Percentiles rank a stretch among this genome's conserved stretches.
Evolutionary conservation across 139 green algal species (phyloP).

Genomic region (Tetradesmus obliquus): DNA sequence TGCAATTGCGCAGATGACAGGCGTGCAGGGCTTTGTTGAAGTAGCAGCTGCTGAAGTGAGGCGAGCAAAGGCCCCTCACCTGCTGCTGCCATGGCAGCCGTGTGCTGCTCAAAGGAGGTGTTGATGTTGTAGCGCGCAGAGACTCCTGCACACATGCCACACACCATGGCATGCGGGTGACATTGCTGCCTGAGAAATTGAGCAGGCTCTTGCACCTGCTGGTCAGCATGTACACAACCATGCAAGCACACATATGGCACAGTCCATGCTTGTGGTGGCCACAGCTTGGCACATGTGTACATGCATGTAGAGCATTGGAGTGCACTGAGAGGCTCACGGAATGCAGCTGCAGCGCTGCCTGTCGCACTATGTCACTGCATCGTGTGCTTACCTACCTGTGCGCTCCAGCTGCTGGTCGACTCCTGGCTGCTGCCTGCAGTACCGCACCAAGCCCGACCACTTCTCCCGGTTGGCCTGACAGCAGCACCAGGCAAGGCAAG

Average conservation of each 20-base stretch:
- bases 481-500: neutral
- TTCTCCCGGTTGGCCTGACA: conserved; percentile 16
- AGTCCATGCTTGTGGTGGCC: too few species aligned
- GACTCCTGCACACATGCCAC: neutral
- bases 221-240: neutral
- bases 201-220: too few species aligned
- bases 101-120: conserved; percentile 2
- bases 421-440: conserved; percentile 35
- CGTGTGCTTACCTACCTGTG: neutral
- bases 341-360: neutral
- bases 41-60: too few species aligned
- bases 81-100: conserved; percentile 10
- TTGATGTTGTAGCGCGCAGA: conserved; percentile 2
- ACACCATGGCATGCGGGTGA: neutral
- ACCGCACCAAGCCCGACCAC: conserved; percentile 14
- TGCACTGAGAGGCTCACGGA: too few species aligned
- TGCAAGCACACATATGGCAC: too few species aligned
- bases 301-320: too few species aligned
- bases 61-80: neutral
- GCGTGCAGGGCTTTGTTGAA: too few species aligned
- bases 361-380: neutral
- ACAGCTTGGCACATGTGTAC: too few species aligned
- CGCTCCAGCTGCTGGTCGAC: conserved; percentile 17
- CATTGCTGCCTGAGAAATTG: neutral
- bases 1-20: neutral